Conservation (phyloP, 2,329 filamentous ascomycete genomes). For the Botryotinia globosa region DNA sequence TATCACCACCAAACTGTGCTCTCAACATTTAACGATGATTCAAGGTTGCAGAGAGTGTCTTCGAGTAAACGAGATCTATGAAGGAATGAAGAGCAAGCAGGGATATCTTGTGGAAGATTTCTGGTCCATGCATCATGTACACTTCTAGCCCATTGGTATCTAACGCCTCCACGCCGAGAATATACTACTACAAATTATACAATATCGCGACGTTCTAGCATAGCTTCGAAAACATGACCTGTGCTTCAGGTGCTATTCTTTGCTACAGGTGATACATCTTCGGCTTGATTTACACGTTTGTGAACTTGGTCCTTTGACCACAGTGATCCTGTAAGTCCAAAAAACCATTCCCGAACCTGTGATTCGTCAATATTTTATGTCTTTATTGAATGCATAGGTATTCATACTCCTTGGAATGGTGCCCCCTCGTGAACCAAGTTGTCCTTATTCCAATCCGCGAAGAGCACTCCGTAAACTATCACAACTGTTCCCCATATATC, state of each 20-base stretch:
- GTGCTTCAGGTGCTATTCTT: constrained; percentile 23
- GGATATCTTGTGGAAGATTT: neutral
- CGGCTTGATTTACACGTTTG: constrained; percentile 23
- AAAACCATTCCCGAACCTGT: constrained; percentile 44
- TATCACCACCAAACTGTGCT: neutral
- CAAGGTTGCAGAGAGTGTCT: neutral
- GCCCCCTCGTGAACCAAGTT: constrained; percentile 38
- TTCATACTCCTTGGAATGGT: constrained; percentile 51
- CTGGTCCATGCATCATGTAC: constrained; percentile 8
- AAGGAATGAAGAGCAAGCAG: neutral
- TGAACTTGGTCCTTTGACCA: constrained; percentile 35
- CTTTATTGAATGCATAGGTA: neutral
- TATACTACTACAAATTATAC: constrained; percentile 14
- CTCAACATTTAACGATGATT: neutral
- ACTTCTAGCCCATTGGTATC: constrained; percentile 12
- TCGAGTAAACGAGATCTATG: neutral
- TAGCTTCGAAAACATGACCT: neutral
- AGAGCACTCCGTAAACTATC: constrained; percentile 55
- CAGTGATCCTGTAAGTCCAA: constrained; percentile 40
- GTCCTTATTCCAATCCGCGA: constrained; percentile 54
- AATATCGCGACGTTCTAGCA: neutral
- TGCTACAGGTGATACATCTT: constrained; percentile 29
- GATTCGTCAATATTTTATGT: constrained; percentile 22
- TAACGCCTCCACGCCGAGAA: constrained; percentile 16
- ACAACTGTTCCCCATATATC: constrained; percentile 44